phyloP scores from a whole-genome alignment of 371 early-diverging fungal species.

The Rhizoclosmatium hyalinum region DNA sequence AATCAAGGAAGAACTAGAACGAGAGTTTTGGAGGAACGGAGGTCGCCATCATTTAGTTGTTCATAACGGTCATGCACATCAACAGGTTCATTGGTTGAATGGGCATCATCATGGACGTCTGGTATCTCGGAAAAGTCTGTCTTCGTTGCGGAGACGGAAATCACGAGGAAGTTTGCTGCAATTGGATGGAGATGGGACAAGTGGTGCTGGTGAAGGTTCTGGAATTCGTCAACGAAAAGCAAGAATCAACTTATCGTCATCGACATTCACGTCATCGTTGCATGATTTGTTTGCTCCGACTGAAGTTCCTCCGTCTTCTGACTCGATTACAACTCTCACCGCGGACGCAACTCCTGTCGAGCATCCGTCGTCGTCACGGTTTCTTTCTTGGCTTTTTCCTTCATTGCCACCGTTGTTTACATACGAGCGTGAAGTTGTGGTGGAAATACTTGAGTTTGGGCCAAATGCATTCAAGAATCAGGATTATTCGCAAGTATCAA shows the following conservation, averaged over 20 bases:
- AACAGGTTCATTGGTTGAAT: not conserved
- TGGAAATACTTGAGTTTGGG: conserved; percentile 21
- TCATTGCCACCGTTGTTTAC: conserved; percentile 17
- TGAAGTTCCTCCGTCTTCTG: conserved; percentile 6
- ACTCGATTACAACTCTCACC: not conserved
- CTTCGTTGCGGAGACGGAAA: conserved; percentile 8
- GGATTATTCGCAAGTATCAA: not conserved
- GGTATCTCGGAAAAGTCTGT: not conserved
- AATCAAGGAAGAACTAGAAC: conserved; percentile 17
- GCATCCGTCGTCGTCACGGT: conserved; percentile 25
- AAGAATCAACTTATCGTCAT: conserved; percentile 10
- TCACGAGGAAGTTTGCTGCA: conserved; percentile 7
- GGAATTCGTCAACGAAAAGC: conserved; percentile 1
- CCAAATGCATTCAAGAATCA: not conserved
- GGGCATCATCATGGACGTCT: not conserved
- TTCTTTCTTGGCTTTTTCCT: conserved; percentile 30
- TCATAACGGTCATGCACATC: not conserved
- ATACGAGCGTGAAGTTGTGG: conserved; percentile 25
- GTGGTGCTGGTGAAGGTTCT: not conserved
- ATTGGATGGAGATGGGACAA: not conserved
- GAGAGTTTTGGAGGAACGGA: conserved; percentile 24
- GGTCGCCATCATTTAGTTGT: conserved; percentile 30
- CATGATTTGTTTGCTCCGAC: conserved; percentile 28
- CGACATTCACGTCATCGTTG: conserved; percentile 9
- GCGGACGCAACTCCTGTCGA: not conserved